These are phyloP conservation scores for Pseudocercospora macadamiae DNA, from an alignment of 2,329 filamentous ascomycete genomes.

Conservation along the genomic window DNA sequence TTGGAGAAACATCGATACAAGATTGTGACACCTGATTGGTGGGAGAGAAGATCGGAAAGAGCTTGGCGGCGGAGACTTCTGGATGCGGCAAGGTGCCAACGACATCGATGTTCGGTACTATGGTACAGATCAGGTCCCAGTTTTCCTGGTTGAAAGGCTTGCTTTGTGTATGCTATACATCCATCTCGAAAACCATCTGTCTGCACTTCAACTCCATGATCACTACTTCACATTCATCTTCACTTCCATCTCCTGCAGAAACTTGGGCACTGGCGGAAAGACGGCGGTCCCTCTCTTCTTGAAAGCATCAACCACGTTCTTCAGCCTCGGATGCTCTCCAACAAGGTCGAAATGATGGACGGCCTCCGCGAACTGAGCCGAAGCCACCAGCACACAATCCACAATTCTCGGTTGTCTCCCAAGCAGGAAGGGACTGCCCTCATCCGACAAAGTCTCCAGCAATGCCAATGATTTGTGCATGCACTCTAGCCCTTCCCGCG, in stretches of 20 bases:
- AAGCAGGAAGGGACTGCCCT: neutral
- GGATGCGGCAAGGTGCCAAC: neutral
- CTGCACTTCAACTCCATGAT: no score
- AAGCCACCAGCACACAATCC: conserved; percentile 11
- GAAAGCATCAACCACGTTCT: conserved; percentile 13
- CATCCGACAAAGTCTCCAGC: conserved; percentile 12
- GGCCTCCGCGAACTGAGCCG: conserved; percentile 9
- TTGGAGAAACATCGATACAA: neutral
- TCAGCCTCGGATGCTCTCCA: conserved; percentile 10
- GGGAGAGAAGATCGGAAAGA: no score
- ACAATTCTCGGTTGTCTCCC: conserved; percentile 7
- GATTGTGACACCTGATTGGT: neutral
- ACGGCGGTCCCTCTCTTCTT: conserved; percentile 10
- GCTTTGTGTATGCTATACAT: no score
- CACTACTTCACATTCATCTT: neutral
- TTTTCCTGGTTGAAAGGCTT: no score
- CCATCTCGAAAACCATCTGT: no score
- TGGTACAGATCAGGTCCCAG: no score
- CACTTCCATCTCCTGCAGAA: neutral
- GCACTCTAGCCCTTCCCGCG: conserved; percentile 8
- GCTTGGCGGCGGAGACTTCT: neutral
- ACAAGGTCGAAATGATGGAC: conserved; percentile 13
- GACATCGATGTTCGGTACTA: no score
- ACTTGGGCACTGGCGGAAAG: conserved; percentile 5
- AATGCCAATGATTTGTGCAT: conserved; percentile 7